These are phyloP conservation scores for Auricularia sp. DNA, from an alignment of 768 basidiomycete species.

Conservation along the genomic window DNA sequence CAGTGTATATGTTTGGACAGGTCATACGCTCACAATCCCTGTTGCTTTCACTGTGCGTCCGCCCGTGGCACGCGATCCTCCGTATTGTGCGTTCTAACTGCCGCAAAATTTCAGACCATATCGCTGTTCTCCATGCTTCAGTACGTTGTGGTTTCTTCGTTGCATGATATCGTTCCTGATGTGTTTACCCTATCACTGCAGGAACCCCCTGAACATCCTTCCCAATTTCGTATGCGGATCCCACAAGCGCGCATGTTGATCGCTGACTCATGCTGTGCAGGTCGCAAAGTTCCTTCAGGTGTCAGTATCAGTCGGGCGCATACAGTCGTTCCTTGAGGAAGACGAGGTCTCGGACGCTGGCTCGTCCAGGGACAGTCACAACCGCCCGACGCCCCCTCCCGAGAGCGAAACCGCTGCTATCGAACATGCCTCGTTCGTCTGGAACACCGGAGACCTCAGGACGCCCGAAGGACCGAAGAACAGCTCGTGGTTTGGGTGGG, in stretches of 20 bases:
- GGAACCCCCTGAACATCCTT: slow-evolving; percentile 7
- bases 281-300: neutral
- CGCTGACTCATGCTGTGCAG: neutral
- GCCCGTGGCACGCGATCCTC: neutral
- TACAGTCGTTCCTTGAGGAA: slow-evolving; percentile 27
- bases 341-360: slow-evolving; percentile 29
- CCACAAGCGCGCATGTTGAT: neutral
- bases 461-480: slow-evolving; percentile 5
- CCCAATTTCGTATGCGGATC: slow-evolving; percentile 6
- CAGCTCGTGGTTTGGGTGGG: slow-evolving; percentile 2
- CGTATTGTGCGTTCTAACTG: neutral
- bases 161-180: too few species aligned
- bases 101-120: neutral
- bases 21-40: slow-evolving; percentile 26
- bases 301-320: slow-evolving; percentile 27
- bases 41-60: slow-evolving; percentile 26
- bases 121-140: slow-evolving; percentile 7
- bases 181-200: too few species aligned
- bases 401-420: slow-evolving; percentile 18
- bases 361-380: slow-evolving; percentile 5
- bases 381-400: slow-evolving; percentile 14
- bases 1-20: slow-evolving; percentile 23
- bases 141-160: too few species aligned
- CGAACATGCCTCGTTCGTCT: slow-evolving; percentile 24
- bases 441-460: slow-evolving; percentile 11